phyloP scores from a whole-genome alignment of 2,329 filamentous ascomycete genomes.

The Trichophyton equinum region DNA sequence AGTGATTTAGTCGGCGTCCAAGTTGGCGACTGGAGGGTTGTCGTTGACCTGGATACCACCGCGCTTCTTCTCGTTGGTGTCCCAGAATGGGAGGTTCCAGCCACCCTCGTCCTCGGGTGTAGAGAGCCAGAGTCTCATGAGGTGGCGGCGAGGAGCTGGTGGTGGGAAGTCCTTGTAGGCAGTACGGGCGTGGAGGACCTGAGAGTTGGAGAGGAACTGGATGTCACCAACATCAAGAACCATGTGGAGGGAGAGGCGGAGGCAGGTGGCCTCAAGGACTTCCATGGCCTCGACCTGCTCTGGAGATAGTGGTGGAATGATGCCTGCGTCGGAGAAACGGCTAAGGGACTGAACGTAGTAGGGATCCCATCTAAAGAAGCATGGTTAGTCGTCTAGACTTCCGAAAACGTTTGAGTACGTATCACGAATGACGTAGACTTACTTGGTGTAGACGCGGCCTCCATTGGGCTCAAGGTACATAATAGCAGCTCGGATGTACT shows the following conservation, averaged over 20 bases:
- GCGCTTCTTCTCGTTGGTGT: slow-evolving; percentile 71
- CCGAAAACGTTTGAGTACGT: background rate
- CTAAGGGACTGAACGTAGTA: slow-evolving; percentile 69
- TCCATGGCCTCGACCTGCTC: slow-evolving; percentile 56
- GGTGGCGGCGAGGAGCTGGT: slow-evolving; percentile 57
- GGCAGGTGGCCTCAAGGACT: slow-evolving; percentile 64
- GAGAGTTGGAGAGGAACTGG: slow-evolving; percentile 70
- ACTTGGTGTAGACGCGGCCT: slow-evolving; percentile 62
- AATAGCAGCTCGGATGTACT: slow-evolving; percentile 58
- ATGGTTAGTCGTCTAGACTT: slow-evolving; percentile 11
- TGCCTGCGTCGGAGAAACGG: slow-evolving; percentile 59
- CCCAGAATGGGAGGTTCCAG: slow-evolving; percentile 72
- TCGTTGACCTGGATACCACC: slow-evolving; percentile 82
- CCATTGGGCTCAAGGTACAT: slow-evolving; percentile 63
- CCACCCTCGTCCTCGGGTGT: slow-evolving; percentile 73
- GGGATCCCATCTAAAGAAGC: slow-evolving; percentile 54
- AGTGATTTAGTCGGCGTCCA: slow-evolving; percentile 57
- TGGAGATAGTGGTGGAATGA: slow-evolving; percentile 58
- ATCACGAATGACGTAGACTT: slow-evolving; percentile 13
- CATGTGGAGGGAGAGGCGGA: slow-evolving; percentile 67
- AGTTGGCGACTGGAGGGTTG: slow-evolving; percentile 57
- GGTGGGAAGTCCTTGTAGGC: slow-evolving; percentile 62
- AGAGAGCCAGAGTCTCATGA: slow-evolving; percentile 74
- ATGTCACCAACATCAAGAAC: slow-evolving; percentile 76
- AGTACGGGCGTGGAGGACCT: slow-evolving; percentile 70